Percentiles rank a stretch among this genome's conserved stretches.
Conservation (phyloP, 139 green algal species). For the Coelastrella sp. region DNA sequence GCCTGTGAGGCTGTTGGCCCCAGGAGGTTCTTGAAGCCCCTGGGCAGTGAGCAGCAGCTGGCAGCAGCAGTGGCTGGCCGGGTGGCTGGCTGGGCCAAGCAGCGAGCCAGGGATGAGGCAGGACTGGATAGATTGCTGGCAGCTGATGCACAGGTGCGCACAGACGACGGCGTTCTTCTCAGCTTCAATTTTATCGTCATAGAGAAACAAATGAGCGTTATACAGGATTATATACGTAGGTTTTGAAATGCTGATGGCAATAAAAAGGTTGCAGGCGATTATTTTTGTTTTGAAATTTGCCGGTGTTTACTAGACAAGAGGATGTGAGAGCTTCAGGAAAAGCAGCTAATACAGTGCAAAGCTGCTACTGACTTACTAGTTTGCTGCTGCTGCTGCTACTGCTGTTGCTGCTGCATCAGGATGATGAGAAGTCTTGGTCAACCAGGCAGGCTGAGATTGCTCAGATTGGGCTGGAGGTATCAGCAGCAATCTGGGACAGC, state of each 20-base stretch:
- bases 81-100: not conserved
- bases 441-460: not conserved
- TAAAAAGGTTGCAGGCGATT: not conserved
- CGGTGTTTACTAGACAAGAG: too few species aligned
- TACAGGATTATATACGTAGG: not conserved
- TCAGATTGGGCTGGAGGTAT: conserved; percentile 10
- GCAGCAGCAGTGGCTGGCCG: not conserved
- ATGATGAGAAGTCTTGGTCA: not conserved
- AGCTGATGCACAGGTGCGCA: conserved; percentile 12
- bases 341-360: not conserved
- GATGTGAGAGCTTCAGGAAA: not conserved
- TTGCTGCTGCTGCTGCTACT: not conserved
- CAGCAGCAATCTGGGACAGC: conserved; percentile 9
- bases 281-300: not conserved
- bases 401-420: not conserved
- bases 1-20: not conserved
- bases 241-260: too few species aligned
- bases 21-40: not conserved
- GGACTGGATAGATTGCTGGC: conserved; percentile 27
- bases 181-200: not conserved
- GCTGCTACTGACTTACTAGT: not conserved
- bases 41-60: not conserved
- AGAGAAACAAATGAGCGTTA: not conserved
- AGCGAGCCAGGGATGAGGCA: conserved; percentile 11
- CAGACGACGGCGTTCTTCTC: not conserved